Base-by-base conservation (phyloP, 441 rosid species). In the Eruca vesicaria region DNA sequence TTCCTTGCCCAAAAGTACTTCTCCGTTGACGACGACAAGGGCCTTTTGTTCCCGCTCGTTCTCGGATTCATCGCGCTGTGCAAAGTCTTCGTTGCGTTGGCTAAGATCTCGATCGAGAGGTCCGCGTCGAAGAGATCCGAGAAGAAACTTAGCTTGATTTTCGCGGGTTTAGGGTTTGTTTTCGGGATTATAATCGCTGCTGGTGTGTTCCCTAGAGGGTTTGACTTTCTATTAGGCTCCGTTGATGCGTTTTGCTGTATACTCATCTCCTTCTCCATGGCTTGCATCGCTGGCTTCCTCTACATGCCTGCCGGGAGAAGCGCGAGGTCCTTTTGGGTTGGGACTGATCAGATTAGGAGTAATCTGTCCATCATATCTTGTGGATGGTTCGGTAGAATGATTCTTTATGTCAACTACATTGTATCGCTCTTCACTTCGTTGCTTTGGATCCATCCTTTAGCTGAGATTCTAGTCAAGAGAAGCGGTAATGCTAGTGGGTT, bases 291-390 rank as follows among this genome's bases (percentile, higher is more conserved):
- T 8, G 90, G 93, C 1, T 78, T 83, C 63, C 70, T 94, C 31
- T 94, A 88, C 78, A 84, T 92, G 84, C 94, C 98, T 20, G 90
- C 91, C 0, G 84, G 82, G 33, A 92, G 92, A 86, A 84, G 78
- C 77, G 97, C 93, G 2, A 70, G 97, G 63, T 85, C 95, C 5
- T 89, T 94, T 82, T 92, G 98, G 97, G 85, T 94, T 16, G 98
- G 97, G 11, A 92, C 97, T 7, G 97, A 94, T 86, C 97, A 90
- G 84, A 68, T 89, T 71, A 80, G 91, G 31, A 86, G 84, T 9
- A 85, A 86, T 61, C 72, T 94, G 69, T 75, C 84, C 0, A 89
- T 92, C 59, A 84, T 94, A 35, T 88, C 86, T 55, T 90, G 94
- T 75, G 98, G 95, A 72, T 89, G 90, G 95, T 83, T 94, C 2